Evolutionary conservation across 2,329 filamentous ascomycete genomes (phyloP).

Genomic region (Fusarium siculi): DNA sequence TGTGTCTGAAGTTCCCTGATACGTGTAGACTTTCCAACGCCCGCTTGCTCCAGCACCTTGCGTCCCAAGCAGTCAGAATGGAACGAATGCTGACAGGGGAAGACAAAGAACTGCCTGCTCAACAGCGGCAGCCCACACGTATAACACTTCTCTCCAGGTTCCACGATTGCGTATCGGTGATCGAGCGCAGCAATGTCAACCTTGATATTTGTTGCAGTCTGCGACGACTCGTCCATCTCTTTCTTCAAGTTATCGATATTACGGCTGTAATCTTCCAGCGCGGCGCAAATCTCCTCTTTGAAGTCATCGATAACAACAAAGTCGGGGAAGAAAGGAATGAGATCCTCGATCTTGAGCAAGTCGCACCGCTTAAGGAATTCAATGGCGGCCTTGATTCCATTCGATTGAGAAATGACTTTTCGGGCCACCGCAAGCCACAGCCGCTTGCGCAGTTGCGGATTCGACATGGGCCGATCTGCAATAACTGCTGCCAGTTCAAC

Average conservation of each 20-base stretch:
- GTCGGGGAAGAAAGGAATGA: slow-evolving; percentile 98
- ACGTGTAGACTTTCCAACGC: slow-evolving; percentile 77
- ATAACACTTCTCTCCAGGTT: slow-evolving; percentile 95
- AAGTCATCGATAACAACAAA: slow-evolving; percentile 99
- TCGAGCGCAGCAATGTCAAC: slow-evolving; percentile 87
- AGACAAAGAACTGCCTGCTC: slow-evolving; percentile 95
- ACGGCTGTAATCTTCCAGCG: slow-evolving; percentile 91
- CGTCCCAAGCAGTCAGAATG: slow-evolving; percentile 93
- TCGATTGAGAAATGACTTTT: slow-evolving; percentile 88
- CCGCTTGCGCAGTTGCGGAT: slow-evolving; percentile 85
- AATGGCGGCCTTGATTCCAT: slow-evolving; percentile 91
- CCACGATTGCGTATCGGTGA: slow-evolving; percentile 92
- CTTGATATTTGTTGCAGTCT: slow-evolving; percentile 91
- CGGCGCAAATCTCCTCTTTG: slow-evolving; percentile 96
- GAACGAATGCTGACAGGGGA: slow-evolving; percentile 97
- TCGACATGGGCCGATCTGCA: slow-evolving; percentile 84
- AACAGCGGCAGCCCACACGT: slow-evolving; percentile 86
- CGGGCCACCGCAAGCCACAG: slow-evolving; percentile 96
- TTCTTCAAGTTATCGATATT: slow-evolving; percentile 88
- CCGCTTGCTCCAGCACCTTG: slow-evolving; percentile 84
- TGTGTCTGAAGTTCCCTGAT: slow-evolving; percentile 88
- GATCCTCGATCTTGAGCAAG: slow-evolving; percentile 90
- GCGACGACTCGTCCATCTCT: slow-evolving; percentile 95
- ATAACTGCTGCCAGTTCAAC: slow-evolving; percentile 90
- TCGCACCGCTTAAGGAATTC: slow-evolving; percentile 94